Conservation (phyloP, 345 rosid species). For the Sapria himalayana region DNA sequence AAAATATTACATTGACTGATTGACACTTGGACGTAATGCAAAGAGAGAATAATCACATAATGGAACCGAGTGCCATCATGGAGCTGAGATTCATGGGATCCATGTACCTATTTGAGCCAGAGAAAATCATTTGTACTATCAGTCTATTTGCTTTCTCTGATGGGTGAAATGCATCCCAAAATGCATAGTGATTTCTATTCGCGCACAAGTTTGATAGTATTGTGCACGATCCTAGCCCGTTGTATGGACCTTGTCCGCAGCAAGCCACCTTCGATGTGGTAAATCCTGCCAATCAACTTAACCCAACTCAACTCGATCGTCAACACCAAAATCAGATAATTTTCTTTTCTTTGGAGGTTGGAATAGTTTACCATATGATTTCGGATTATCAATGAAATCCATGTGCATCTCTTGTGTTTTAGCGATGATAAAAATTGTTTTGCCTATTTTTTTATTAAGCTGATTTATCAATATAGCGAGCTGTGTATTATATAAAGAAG, state of each 20-base stretch:
- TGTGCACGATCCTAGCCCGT: conserved; percentile 65
- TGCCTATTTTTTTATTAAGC: conserved; percentile 10
- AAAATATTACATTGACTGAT: too few species aligned
- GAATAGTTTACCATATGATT: conserved; percentile 17
- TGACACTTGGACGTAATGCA: too few species aligned
- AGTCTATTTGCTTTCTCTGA: conserved; percentile 52
- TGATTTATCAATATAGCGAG: conserved; percentile 15
- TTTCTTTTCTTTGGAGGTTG: neutral
- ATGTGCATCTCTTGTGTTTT: conserved; percentile 17
- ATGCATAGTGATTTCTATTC: conserved; percentile 31
- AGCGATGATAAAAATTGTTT: conserved; percentile 14
- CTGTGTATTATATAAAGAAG: conserved; percentile 21
- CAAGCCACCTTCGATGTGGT: conserved; percentile 39
- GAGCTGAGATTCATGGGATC: conserved; percentile 60
- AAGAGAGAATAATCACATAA: neutral
- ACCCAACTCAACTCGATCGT: neutral
- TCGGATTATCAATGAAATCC: conserved; percentile 22
- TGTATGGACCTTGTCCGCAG: conserved; percentile 68
- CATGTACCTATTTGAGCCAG: conserved; percentile 39
- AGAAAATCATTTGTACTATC: conserved; percentile 29
- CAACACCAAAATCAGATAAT: neutral
- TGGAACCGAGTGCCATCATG: conserved; percentile 35
- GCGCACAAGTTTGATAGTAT: conserved; percentile 36
- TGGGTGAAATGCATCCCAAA: conserved; percentile 80
- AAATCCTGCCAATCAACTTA: conserved; percentile 27